Evolutionary conservation across 768 basidiomycete species (phyloP), one percentile per base, ranked within the genome.

Genomic region (Xerocomellus amylosporus): DNA sequence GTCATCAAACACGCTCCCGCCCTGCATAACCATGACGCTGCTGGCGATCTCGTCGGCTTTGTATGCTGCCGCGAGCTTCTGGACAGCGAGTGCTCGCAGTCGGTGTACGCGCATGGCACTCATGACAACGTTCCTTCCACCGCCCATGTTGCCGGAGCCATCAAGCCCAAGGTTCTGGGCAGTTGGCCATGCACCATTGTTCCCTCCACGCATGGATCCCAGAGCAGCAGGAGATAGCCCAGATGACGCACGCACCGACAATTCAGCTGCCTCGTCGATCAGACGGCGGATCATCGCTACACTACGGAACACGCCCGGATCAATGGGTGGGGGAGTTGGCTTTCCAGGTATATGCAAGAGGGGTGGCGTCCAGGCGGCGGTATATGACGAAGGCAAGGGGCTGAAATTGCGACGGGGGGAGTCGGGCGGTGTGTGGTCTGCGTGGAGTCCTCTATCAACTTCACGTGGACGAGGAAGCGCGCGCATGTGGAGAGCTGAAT

Each of bases 11-110:
- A 93, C 88, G 58, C 86, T 92, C 5, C 93, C 91, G 36, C 91
- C 91, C 66, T 95, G 93, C 93, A 95, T 95, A 31, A 95, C 85
- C 86, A 94, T 90, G 26, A 95, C 93, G 64, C 89, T 92, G 1
- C 90, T 89, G 2, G 93, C 93, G 63, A 95, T 90, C 69, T 95
- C 93, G 66, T 95, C 93, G 12, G 83, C 79, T 66, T 85, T 84
- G 64, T 95, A 95, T 5, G 93, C 93, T 22, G 85, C 81, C 1
- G 92, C 90, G 38, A 94, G 75, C 67, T 91, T 92, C 71, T 92
- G 88, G 19, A 95, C 90, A 0, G 93, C 92, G 28, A 93, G 78
- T 0, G 83, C 86, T 33, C 93, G 75, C 41, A 95, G 71, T 47
- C 90, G 77, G 66, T 94, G 90, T 39, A 93, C 79, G 33, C 93